Conservation (phyloP, 495 filamentous ascomycete genomes). For the Aspergillus avenaceus region DNA sequence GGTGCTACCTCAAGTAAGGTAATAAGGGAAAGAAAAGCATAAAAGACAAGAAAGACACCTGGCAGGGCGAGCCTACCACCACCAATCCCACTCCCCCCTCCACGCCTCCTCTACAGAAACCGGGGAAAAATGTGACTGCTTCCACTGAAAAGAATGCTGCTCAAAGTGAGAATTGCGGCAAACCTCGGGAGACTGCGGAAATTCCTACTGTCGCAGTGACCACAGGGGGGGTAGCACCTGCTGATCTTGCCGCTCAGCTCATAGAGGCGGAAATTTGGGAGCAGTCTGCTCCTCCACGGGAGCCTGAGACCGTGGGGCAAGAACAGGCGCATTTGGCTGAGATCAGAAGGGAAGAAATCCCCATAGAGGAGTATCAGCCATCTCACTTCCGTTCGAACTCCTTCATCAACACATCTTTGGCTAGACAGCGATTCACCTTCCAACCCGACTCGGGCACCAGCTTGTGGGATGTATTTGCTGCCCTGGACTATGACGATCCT, state of each 20-base stretch:
- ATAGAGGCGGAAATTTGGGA: slow-evolving; percentile 8
- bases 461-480: slow-evolving; percentile 39
- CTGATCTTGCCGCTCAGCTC: slow-evolving; percentile 1
- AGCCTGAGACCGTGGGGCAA: slow-evolving; percentile 5
- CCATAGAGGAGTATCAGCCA: slow-evolving; percentile 6
- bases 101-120: slow-evolving; percentile 29
- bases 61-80: slow-evolving; percentile 20
- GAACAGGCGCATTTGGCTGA: slow-evolving; percentile 1
- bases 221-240: neutral
- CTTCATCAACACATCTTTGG: slow-evolving; percentile 42
- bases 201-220: neutral
- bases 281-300: slow-evolving; percentile 4
- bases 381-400: slow-evolving; percentile 14
- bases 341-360: neutral
- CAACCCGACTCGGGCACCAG: slow-evolving; percentile 31
- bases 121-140: slow-evolving; percentile 6
- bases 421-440: slow-evolving; percentile 28
- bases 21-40: slow-evolving; percentile 25
- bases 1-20: slow-evolving; percentile 4
- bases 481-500: slow-evolving; percentile 33
- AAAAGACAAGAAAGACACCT: slow-evolving; percentile 25
- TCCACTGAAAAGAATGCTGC: slow-evolving; percentile 8
- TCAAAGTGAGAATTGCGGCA: slow-evolving; percentile 4
- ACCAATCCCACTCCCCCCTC: slow-evolving; percentile 37
- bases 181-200: neutral